These are phyloP conservation scores for Yarrowia phangngaensis DNA, from an alignment of 805 yeast species.

Conservation along the genomic window DNA sequence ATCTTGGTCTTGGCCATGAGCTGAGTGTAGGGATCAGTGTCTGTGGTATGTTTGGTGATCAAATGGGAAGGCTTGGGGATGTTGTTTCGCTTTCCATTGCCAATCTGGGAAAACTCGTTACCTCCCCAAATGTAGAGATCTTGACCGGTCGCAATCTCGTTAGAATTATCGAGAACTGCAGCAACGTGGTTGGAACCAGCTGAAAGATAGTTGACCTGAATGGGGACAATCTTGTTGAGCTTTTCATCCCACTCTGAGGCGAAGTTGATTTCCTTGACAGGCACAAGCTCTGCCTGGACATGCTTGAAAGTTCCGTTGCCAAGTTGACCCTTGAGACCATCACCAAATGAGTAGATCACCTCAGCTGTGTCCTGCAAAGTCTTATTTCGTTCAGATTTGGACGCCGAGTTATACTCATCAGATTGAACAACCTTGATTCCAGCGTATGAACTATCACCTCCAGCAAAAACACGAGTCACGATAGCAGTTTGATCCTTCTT, in stretches of 20 bases:
- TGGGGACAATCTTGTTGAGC: slow-evolving; percentile 42
- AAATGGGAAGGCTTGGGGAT: slow-evolving; percentile 33
- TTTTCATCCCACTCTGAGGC: slow-evolving; percentile 56
- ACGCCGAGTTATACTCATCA: slow-evolving; percentile 33
- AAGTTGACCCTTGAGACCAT: slow-evolving; percentile 79
- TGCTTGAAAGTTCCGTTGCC: slow-evolving; percentile 77
- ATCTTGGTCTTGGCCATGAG: slow-evolving; percentile 27
- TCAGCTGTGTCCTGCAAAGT: slow-evolving; percentile 10
- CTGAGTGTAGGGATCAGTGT: slow-evolving; percentile 12
- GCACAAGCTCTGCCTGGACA: slow-evolving; percentile 63
- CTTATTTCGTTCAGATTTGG: slow-evolving; percentile 7
- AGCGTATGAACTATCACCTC: slow-evolving; percentile 61
- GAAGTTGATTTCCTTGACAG: slow-evolving; percentile 48
- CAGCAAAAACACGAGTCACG: slow-evolving; percentile 54
- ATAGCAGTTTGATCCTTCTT: slow-evolving; percentile 40
- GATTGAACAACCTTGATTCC: slow-evolving; percentile 33
- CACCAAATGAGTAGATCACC: slow-evolving; percentile 62
- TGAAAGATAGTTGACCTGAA: slow-evolving; percentile 51
- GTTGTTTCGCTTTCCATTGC: slow-evolving; percentile 70
- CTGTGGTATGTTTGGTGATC: slow-evolving; percentile 2
- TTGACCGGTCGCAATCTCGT: slow-evolving; percentile 26
- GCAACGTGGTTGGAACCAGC: slow-evolving; percentile 65
- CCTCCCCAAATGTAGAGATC: slow-evolving; percentile 81
- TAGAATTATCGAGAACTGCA: slow-evolving; percentile 53
- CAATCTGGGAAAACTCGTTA: slow-evolving; percentile 77